Conservation (phyloP, 495 filamentous ascomycete genomes). For the Parathielavia hyrcaniae region DNA sequence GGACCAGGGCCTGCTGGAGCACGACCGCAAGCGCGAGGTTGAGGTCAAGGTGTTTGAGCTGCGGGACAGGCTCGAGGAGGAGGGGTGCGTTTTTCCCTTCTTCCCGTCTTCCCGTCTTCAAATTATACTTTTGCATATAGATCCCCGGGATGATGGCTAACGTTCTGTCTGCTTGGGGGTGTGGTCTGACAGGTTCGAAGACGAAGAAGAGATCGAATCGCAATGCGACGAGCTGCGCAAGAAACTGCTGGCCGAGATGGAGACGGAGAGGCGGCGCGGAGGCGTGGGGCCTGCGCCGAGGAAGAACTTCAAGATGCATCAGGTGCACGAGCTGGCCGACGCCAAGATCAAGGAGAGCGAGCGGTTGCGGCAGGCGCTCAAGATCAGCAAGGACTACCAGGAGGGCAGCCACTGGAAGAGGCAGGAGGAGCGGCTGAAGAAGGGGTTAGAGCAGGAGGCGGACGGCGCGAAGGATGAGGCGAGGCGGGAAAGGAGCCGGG, state of each 20-base stretch:
- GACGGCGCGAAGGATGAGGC: constrained; percentile 12
- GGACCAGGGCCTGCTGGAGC: constrained; percentile 85
- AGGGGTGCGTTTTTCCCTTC: constrained; percentile 51
- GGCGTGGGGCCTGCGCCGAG: constrained; percentile 33
- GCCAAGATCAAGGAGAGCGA: constrained; percentile 97
- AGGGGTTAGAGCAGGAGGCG: constrained; percentile 46
- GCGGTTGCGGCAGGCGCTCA: constrained; percentile 77
- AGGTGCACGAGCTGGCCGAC: constrained; percentile 92
- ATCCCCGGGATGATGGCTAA: neutral
- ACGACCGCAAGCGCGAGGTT: constrained; percentile 80
- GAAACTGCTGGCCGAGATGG: constrained; percentile 54
- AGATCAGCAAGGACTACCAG: constrained; percentile 81
- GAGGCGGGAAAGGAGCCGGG: constrained; percentile 5
- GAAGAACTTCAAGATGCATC: constrained; percentile 72
- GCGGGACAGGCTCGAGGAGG: constrained; percentile 82
- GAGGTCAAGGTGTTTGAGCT: constrained; percentile 91
- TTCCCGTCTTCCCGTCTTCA: neutral
- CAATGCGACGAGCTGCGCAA: constrained; percentile 58
- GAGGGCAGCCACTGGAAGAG: constrained; percentile 71
- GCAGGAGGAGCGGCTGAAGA: constrained; percentile 63
- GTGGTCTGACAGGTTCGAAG: constrained; percentile 49
- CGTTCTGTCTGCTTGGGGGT: neutral
- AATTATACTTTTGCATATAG: neutral
- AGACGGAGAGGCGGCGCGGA: constrained; percentile 24
- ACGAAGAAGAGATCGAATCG: constrained; percentile 74